phyloP scores from a whole-genome alignment of 371 early-diverging fungal genomes.

The Mortierella sp. region DNA sequence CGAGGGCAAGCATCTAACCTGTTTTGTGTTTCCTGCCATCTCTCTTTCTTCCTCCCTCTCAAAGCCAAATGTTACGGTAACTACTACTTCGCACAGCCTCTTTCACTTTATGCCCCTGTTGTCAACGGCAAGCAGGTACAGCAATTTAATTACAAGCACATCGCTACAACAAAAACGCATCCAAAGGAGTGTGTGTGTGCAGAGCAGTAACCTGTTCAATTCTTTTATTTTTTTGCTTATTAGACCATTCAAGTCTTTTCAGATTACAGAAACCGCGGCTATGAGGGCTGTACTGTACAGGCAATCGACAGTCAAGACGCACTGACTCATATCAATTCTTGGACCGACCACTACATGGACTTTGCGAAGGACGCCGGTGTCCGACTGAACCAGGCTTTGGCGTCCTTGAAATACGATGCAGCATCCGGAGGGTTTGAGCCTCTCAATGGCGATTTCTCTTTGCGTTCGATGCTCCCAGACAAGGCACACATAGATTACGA shows the following conservation, averaged over 20 bases:
- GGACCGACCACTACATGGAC: slow-evolving; percentile 7
- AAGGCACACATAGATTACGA: not conserved
- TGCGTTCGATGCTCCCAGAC: not conserved
- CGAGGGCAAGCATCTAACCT: not conserved
- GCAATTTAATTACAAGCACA: not conserved
- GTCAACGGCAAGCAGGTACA: slow-evolving; percentile 20
- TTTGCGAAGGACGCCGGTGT: slow-evolving; percentile 22
- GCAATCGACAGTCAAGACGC: slow-evolving; percentile 8
- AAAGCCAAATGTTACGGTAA: slow-evolving; percentile 15
- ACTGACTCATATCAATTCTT: not conserved
- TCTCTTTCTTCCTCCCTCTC: not conserved
- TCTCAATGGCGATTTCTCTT: not conserved
- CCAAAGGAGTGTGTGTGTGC: no score
- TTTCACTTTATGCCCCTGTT: slow-evolving; percentile 17
- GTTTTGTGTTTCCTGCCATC: no score
- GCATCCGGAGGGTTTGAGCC: not conserved
- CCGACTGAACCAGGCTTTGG: not conserved
- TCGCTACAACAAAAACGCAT: no score
- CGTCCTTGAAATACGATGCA: not conserved
- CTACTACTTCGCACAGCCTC: not conserved
- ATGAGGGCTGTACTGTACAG: slow-evolving; percentile 12
- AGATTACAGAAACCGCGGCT: not conserved
- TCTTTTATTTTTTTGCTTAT: not conserved
- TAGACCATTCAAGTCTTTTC: not conserved
- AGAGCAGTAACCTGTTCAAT: no score